Percentiles rank a stretch among this genome's conserved stretches.
These are phyloP conservation scores for Erysiphe pulchra DNA, from an alignment of 2,329 filamentous ascomycete species.

Conservation along the genomic window DNA sequence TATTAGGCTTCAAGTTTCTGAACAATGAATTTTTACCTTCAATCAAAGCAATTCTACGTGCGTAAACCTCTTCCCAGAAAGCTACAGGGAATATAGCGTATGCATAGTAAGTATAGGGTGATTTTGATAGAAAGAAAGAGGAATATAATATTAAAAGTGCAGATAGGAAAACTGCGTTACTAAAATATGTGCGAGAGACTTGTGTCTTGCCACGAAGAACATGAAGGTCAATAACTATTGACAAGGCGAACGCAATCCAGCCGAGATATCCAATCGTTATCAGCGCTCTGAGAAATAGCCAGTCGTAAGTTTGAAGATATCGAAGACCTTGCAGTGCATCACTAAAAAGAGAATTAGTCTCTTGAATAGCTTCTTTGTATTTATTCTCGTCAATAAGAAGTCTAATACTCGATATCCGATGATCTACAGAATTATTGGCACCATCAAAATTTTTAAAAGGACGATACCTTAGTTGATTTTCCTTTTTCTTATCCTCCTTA, in stretches of 20 bases:
- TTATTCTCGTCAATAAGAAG: slow-evolving; percentile 36
- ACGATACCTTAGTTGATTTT: slow-evolving; percentile 48
- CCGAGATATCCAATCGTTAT: slow-evolving; percentile 80
- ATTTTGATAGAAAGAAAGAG: slow-evolving; percentile 54
- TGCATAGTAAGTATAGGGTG: slow-evolving; percentile 62
- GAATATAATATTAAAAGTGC: slow-evolving; percentile 52
- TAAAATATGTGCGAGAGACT: slow-evolving; percentile 33
- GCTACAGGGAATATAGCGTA: slow-evolving; percentile 81
- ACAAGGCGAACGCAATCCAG: slow-evolving; percentile 83
- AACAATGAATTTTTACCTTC: slow-evolving; percentile 45
- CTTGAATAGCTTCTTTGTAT: slow-evolving; percentile 53
- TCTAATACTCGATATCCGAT: slow-evolving; percentile 41
- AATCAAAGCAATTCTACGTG: slow-evolving; percentile 40
- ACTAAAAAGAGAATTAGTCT: slow-evolving; percentile 52
- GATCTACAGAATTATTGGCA: slow-evolving; percentile 33
- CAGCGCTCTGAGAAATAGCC: slow-evolving; percentile 76
- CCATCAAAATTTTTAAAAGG: slow-evolving; percentile 48
- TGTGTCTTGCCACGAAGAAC: slow-evolving; percentile 48
- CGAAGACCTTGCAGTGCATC: slow-evolving; percentile 58
- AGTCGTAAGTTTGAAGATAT: slow-evolving; percentile 95
- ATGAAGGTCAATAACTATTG: slow-evolving; percentile 68
- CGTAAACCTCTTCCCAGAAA: slow-evolving; percentile 93
- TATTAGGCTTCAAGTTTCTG: slow-evolving; percentile 34
- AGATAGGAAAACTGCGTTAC: slow-evolving; percentile 45
- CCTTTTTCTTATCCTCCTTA: slow-evolving; percentile 67